A percentile compares a stretch with the other conserved stretches of the same genome.
These are phyloP conservation scores for Rhododendron williamsianum DNA, from an alignment of 148 eudicot genomes.

Conservation along the genomic window DNA sequence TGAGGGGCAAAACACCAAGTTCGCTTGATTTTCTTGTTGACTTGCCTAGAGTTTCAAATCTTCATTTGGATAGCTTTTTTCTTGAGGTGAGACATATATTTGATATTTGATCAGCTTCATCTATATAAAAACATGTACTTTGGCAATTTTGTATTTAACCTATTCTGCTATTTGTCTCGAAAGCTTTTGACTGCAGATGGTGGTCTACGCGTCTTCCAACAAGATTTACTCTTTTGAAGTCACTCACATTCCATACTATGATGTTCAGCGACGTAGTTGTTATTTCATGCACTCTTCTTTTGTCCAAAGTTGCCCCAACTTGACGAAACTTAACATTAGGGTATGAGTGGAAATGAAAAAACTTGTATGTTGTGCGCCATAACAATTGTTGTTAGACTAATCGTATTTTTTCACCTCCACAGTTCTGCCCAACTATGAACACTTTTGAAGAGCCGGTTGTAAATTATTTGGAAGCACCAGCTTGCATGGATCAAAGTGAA, in stretches of 20 bases:
- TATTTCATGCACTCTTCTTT: background rate
- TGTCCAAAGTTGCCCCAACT: conserved; percentile 1
- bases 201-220: background rate
- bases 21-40: background rate
- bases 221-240: background rate
- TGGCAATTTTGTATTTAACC: background rate
- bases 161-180: background rate
- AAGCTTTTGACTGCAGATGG: conserved; percentile 9
- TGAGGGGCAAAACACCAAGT: background rate
- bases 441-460: background rate
- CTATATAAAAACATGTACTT: background rate
- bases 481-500: background rate
- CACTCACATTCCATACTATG: background rate
- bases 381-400: background rate
- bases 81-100: background rate
- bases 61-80: background rate
- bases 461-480: background rate
- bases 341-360: background rate
- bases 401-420: background rate
- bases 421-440: background rate
- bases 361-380: background rate
- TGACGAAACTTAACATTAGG: background rate
- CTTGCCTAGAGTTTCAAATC: background rate
- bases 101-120: background rate
- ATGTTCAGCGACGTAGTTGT: background rate